These are phyloP conservation scores for Geoglossum glabrum DNA, from an alignment of 495 filamentous ascomycete genomes.

Conservation along the genomic window DNA sequence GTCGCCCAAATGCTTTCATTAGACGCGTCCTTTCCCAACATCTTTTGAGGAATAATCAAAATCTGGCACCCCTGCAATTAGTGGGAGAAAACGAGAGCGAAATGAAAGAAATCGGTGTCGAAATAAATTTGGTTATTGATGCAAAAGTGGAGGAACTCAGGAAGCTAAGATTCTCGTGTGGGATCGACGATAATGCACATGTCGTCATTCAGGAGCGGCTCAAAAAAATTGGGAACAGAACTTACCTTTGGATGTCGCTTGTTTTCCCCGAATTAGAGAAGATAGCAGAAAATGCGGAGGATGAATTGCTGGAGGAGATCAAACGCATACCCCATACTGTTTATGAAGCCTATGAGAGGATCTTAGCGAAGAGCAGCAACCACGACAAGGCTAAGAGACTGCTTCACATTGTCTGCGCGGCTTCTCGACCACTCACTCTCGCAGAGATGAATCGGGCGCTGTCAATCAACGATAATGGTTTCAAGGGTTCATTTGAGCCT, in stretches of 20 bases:
- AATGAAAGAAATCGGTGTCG: neutral
- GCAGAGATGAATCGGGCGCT: neutral
- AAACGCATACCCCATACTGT: neutral
- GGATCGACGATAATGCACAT: neutral
- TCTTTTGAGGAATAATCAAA: neutral
- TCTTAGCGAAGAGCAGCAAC: neutral
- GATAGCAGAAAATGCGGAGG: neutral
- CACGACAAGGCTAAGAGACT: neutral
- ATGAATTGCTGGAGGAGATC: neutral
- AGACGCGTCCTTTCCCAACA: too few relatives aligned
- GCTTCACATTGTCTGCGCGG: neutral
- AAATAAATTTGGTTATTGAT: neutral
- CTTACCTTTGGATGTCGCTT: neutral
- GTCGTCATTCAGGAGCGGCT: neutral
- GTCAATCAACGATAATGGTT: neutral
- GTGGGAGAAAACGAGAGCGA: neutral
- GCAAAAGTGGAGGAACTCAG: neutral
- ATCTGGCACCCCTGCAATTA: neutral
- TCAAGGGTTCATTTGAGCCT: neutral
- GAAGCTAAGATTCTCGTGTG: neutral
- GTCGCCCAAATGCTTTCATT: neutral
- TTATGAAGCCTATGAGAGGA: neutral
- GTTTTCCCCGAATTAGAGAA: neutral
- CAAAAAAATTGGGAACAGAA: neutral
- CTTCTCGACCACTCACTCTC: neutral